Evolutionary conservation across 305 asterid species (phyloP).

Genomic region (Nicotiana rustica): DNA sequence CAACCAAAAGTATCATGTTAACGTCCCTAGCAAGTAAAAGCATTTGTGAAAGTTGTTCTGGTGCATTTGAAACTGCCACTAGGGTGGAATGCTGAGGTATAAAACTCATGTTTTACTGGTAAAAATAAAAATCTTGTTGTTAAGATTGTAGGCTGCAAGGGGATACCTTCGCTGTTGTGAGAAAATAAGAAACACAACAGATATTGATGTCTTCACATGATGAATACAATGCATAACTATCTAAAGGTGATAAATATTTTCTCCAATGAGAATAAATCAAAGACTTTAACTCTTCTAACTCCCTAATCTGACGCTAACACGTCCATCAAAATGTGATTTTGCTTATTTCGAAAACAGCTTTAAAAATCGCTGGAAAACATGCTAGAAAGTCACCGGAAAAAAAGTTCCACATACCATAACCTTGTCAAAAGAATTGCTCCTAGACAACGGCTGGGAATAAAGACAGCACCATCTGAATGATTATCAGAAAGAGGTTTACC

Average conservation of each 20-base stretch:
- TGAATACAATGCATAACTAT: slow-evolving; percentile 13
- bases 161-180: too few relatives aligned
- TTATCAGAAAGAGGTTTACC: too few relatives aligned
- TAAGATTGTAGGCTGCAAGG: background rate
- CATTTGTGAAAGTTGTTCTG: background rate
- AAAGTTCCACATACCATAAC: too few relatives aligned
- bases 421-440: too few relatives aligned
- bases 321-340: too few relatives aligned
- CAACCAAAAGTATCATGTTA: background rate
- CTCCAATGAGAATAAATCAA: background rate
- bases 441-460: too few relatives aligned
- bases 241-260: background rate
- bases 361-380: too few relatives aligned
- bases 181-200: background rate
- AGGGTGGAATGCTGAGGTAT: slow-evolving; percentile 13
- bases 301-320: background rate
- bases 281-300: background rate
- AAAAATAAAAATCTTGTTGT: background rate
- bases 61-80: slow-evolving; percentile 14
- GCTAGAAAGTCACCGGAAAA: too few relatives aligned
- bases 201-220: slow-evolving; percentile 9
- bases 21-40: background rate
- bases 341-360: too few relatives aligned
- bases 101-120: background rate
- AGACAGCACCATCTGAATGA: too few relatives aligned